Base-by-base conservation (phyloP, 345 rosid species). In the Heritiera fomes region DNA sequence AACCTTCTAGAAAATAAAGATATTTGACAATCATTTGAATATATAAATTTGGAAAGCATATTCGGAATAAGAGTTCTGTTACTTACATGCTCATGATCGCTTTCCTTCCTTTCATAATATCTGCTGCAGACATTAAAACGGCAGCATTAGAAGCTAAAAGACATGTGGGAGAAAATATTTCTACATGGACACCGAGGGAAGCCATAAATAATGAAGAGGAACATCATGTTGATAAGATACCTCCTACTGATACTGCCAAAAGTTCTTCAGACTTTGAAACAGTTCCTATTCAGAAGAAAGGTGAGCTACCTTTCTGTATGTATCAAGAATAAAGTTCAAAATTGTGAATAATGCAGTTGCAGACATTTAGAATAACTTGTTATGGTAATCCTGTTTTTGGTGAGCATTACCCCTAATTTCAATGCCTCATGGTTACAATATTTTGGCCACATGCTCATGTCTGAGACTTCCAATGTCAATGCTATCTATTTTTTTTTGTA, bases 101-200 rank as follows among this genome's bases (percentile, higher is more conserved):
- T 72, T 15, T 59, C 30, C 32, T 75, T 61, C 40, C 58, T 15
- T 17, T 23, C 68, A 14, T 77, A 2, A 55, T 55, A 45, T 84
- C 73, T 79, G 84, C 66, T 32, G 73, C 77, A 79, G 80, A 70
- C 28, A 28, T 49, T 70, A 28, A 70, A 70, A 70, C 41, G 4
- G 74, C 49, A 15, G 41, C 58, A 23, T 49, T 49, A 47, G 74
- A 79, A n/a, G 74, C 79, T 5, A 75, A 75, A 50, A 73, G 73
- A 41, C 71, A 55, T 23, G 60, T 58, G 64, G 77, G 55, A 59
- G 75, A 73, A 76, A 80, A 81, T 45, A 43, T 52, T 70, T 28
- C 66, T 12, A 34, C 82, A 63, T 41, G 8, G 45, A 47, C 79
- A 23, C 78, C 30, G 28, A 70, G 76, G 23, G 76, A 80, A 49